Conservation (phyloP, 441 rosid species). For the California macrophylla region DNA sequence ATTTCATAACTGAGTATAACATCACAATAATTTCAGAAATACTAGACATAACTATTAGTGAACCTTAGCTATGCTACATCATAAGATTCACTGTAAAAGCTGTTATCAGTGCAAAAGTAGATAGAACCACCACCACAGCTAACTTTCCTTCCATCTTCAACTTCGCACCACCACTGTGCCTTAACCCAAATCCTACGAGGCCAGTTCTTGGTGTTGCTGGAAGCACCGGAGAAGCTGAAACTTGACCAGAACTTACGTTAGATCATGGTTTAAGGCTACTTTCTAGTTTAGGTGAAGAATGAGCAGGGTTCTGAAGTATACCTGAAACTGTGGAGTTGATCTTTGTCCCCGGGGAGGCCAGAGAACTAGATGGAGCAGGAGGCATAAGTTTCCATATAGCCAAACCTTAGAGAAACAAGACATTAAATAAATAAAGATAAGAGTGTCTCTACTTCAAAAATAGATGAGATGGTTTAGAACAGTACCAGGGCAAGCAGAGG, state of each 20-base stretch:
- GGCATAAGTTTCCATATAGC: conserved; percentile 27
- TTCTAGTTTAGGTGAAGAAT: not conserved
- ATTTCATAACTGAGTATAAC: not conserved
- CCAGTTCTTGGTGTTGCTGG: conserved; percentile 41
- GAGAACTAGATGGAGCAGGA: conserved; percentile 34
- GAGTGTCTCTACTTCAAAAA: not conserved
- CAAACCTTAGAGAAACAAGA: not conserved
- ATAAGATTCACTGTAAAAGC: conserved; percentile 17
- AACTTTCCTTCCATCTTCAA: conserved; percentile 25
- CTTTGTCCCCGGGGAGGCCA: conserved; percentile 33
- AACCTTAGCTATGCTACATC: not conserved
- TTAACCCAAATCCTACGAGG: conserved; percentile 35
- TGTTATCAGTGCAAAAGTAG: conserved; percentile 18
- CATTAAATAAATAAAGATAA: not conserved
- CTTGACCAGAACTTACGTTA: not conserved
- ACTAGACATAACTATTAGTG: not conserved
- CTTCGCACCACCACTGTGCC: conserved; percentile 22
- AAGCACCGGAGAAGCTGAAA: conserved; percentile 38
- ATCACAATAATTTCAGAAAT: not conserved
- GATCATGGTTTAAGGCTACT: not conserved
- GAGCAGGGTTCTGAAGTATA: not conserved
- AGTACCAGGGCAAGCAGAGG: conserved; percentile 48
- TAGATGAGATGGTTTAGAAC: not conserved
- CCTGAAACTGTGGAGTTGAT: conserved; percentile 39
- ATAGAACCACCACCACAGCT: conserved; percentile 19